Conservation (phyloP, 768 basidiomycete genomes). For the Pluteus cervinus region DNA sequence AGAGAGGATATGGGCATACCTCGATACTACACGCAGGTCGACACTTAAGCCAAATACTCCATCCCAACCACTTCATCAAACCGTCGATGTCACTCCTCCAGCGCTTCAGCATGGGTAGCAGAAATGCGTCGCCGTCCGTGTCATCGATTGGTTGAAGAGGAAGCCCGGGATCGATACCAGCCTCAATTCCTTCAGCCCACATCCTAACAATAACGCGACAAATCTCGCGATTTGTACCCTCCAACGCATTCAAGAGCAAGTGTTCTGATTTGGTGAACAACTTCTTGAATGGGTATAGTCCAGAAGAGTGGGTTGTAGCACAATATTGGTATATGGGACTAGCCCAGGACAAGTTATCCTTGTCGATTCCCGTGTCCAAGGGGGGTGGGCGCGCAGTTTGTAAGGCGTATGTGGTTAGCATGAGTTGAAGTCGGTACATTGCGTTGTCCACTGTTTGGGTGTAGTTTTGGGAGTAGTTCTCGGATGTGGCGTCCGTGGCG, state of each 20-base stretch:
- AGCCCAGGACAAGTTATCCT: slow-evolving; percentile 25
- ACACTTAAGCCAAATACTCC: slow-evolving; percentile 46
- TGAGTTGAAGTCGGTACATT: slow-evolving; percentile 20
- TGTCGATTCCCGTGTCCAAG: neutral
- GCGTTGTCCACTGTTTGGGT: slow-evolving; percentile 14
- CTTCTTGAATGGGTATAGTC: slow-evolving; percentile 10
- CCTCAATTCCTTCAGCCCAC: slow-evolving; percentile 37
- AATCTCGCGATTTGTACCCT: slow-evolving; percentile 35
- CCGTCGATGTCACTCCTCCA: slow-evolving; percentile 30
- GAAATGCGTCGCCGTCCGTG: neutral
- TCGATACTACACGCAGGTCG: slow-evolving; percentile 37
- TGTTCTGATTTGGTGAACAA: slow-evolving; percentile 25
- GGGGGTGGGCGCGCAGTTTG: slow-evolving; percentile 11
- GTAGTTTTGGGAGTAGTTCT: slow-evolving; percentile 1
- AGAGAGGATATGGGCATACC: slow-evolving; percentile 28
- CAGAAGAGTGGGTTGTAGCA: slow-evolving; percentile 23
- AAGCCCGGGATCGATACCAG: slow-evolving; percentile 14
- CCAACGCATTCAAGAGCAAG: slow-evolving; percentile 21
- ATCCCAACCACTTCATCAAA: slow-evolving; percentile 47
- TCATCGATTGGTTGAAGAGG: neutral
- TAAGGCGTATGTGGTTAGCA: slow-evolving; percentile 27
- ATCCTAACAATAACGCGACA: slow-evolving; percentile 38
- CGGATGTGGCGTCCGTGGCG: slow-evolving; percentile 8
- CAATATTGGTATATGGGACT: slow-evolving; percentile 25
- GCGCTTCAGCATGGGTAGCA: slow-evolving; percentile 8